Evolutionary conservation across 2,329 filamentous ascomycete species (phyloP).

Genomic region (Alternaria burnsii): DNA sequence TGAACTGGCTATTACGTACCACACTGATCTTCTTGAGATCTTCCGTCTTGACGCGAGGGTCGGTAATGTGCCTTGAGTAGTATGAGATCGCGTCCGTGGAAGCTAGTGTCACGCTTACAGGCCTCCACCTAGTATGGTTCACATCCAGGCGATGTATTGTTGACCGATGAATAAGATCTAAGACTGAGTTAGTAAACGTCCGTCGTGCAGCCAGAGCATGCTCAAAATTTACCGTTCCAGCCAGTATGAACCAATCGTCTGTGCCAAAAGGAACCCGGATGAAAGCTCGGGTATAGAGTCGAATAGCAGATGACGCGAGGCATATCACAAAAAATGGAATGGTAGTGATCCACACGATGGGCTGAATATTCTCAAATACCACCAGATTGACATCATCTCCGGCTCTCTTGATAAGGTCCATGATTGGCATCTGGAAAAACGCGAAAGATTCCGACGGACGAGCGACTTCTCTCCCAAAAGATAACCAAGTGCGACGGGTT

Average conservation of each 20-base stretch:
- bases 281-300: conserved; percentile 1
- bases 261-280: background rate
- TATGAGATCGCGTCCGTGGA: background rate
- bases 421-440: background rate
- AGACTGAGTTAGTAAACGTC: background rate
- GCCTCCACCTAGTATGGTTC: background rate
- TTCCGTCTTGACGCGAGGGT: background rate
- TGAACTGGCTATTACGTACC: background rate
- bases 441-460: background rate
- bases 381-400: background rate
- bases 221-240: background rate
- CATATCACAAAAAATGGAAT: background rate
- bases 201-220: background rate
- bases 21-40: background rate
- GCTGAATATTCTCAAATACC: background rate
- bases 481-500: background rate
- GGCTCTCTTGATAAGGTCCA: background rate
- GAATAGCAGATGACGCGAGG: background rate
- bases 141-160: conserved; percentile 2
- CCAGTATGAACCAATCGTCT: background rate
- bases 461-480: background rate
- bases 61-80: background rate
- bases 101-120: background rate
- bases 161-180: background rate
- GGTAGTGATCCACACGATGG: background rate